Evolutionary conservation across 495 filamentous ascomycete genomes (phyloP).

Genomic region (Penicillium coffeae): DNA sequence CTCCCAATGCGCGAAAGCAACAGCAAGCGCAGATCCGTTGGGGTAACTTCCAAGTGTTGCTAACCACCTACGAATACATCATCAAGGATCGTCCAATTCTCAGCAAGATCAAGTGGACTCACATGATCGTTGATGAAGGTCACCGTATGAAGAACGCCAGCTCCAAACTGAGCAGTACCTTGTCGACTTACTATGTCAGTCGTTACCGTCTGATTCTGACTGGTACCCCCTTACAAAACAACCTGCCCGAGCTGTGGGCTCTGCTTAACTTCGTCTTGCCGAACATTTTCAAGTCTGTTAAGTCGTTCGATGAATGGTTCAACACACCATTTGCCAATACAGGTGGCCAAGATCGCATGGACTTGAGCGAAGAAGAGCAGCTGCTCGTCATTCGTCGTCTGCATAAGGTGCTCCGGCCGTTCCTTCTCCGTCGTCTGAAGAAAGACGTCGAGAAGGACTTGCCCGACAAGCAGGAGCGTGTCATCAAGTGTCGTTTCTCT

Average conservation of each 20-base stretch:
- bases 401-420: slow-evolving; percentile 95
- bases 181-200: slow-evolving; percentile 91
- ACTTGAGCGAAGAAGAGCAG: slow-evolving; percentile 97
- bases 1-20: slow-evolving; percentile 80
- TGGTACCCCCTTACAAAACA: slow-evolving; percentile 96
- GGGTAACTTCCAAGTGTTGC: slow-evolving; percentile 89
- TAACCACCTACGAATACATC: slow-evolving; percentile 99
- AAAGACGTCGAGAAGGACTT: slow-evolving; percentile 99
- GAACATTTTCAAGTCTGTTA: slow-evolving; percentile 98
- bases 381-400: slow-evolving; percentile 96
- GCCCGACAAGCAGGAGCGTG: slow-evolving; percentile 96
- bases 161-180: slow-evolving; percentile 91
- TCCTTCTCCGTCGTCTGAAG: slow-evolving; percentile 96
- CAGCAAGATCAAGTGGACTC: slow-evolving; percentile 97
- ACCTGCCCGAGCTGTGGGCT: slow-evolving; percentile 92
- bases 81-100: slow-evolving; percentile 95
- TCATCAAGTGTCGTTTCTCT: slow-evolving; percentile 98
- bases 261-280: slow-evolving; percentile 97
- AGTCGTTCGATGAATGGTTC: slow-evolving; percentile 99
- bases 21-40: slow-evolving; percentile 92
- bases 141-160: slow-evolving; percentile 99
- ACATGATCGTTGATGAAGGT: slow-evolving; percentile 99
- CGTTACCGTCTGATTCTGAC: slow-evolving; percentile 95
- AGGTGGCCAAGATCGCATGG: slow-evolving; percentile 96
- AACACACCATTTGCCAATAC: slow-evolving; percentile 99